These are phyloP conservation scores for Elsinoe batatas DNA, from an alignment of 2,329 filamentous ascomycete species.

Conservation along the genomic window DNA sequence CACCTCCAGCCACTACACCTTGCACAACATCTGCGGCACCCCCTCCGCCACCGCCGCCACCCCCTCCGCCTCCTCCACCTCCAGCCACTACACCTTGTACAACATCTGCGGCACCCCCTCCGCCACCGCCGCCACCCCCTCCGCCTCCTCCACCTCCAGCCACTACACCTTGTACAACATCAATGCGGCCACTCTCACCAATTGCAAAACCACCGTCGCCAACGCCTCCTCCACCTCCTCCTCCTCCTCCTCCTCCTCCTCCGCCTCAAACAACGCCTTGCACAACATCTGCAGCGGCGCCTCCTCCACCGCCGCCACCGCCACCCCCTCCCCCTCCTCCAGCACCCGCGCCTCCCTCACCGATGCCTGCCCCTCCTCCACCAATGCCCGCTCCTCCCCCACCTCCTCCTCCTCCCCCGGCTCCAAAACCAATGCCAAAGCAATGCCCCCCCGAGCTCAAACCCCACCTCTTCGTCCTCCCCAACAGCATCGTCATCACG, in stretches of 20 bases:
- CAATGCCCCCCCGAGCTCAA: not conserved
- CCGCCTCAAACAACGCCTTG: not conserved
- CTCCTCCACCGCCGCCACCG: not conserved
- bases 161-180: not conserved
- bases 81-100: not conserved
- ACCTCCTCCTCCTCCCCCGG: not conserved
- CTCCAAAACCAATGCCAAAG: not conserved
- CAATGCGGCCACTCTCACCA: not conserved
- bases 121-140: not conserved
- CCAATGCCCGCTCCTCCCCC: not conserved
- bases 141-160: not conserved
- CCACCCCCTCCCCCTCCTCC: not conserved
- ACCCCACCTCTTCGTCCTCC: constrained; percentile 8
- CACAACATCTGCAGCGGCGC: not conserved
- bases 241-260: not conserved
- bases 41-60: not conserved
- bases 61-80: too few relatives aligned
- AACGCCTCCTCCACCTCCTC: not conserved
- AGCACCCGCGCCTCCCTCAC: not conserved
- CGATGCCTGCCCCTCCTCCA: not conserved
- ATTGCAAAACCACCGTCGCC: not conserved
- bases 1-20: not conserved
- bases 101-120: not conserved
- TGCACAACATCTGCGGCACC: not conserved
- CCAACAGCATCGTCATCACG: constrained; percentile 9